Percentiles rank a stretch among this genome's conserved stretches.
phyloP scores from a whole-genome alignment of 2,329 filamentous ascomycete genomes.

The Knoxdaviesia capensis region DNA sequence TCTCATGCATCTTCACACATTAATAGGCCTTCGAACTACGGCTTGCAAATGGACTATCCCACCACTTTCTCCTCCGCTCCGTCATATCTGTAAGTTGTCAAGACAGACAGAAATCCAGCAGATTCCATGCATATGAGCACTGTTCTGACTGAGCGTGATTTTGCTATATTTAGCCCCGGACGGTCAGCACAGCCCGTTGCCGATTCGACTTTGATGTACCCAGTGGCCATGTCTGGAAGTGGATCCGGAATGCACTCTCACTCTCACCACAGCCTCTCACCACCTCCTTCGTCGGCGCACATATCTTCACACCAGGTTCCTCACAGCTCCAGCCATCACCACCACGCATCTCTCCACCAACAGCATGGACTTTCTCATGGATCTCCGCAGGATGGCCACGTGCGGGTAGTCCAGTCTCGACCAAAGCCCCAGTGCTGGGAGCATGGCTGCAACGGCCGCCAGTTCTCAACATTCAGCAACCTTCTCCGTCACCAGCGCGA shows the following conservation, averaged over 20 bases:
- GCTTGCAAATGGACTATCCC: constrained; percentile 7
- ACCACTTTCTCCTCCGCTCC: not conserved
- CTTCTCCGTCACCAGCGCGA: constrained; percentile 81
- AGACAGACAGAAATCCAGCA: constrained; percentile 3
- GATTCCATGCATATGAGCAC: too few species aligned
- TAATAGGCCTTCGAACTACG: constrained; percentile 1
- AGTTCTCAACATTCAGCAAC: constrained; percentile 95
- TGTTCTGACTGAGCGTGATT: too few species aligned
- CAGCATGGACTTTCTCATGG: constrained; percentile 3
- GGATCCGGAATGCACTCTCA: too few species aligned
- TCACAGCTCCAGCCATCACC: not conserved
- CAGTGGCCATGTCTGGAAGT: constrained; percentile 8
- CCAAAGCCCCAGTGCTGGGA: constrained; percentile 97
- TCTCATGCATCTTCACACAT: constrained; percentile 8
- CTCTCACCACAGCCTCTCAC: too few species aligned
- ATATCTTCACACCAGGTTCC: too few species aligned
- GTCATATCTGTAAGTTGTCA: not conserved
- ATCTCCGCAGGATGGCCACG: constrained; percentile 24
- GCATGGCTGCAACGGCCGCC: constrained; percentile 84
- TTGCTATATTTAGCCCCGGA: too few species aligned
- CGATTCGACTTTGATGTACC: constrained; percentile 18
- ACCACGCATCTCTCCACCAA: constrained; percentile 2
- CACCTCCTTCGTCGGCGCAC: too few species aligned
- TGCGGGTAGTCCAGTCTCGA: constrained; percentile 53
- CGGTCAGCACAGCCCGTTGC: too few species aligned